A percentile compares a stretch with the other conserved stretches of the same genome.
These are phyloP conservation scores for Saksenaea oblongispora DNA, from an alignment of 371 early-diverging fungal genomes.

Conservation along the genomic window DNA sequence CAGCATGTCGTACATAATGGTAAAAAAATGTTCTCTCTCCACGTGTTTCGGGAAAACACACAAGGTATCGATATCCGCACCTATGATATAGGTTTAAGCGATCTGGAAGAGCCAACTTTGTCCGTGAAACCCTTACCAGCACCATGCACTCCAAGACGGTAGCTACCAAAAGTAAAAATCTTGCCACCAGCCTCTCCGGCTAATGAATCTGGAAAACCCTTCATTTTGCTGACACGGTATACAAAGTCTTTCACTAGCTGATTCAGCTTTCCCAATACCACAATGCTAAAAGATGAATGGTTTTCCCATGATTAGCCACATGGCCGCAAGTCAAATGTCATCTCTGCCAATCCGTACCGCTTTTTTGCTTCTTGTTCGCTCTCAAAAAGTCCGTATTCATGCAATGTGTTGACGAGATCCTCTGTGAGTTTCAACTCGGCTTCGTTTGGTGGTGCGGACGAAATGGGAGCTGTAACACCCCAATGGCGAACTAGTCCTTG, in stretches of 20 bases:
- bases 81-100: constrained; percentile 32
- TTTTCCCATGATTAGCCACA: neutral
- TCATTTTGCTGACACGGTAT: constrained; percentile 62
- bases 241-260: constrained; percentile 91
- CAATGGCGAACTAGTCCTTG: constrained; percentile 33
- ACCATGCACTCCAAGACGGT: constrained; percentile 98
- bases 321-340: neutral
- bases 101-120: neutral
- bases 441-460: constrained; percentile 45
- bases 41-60: constrained; percentile 98
- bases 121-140: constrained; percentile 55
- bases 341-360: constrained; percentile 21
- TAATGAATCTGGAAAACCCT: constrained; percentile 75
- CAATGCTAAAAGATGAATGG: constrained; percentile 58
- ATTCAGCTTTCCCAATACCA: constrained; percentile 88
- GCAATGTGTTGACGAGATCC: constrained; percentile 63
- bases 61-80: constrained; percentile 99
- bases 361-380: constrained; percentile 65
- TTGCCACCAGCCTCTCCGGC: constrained; percentile 94
- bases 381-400: constrained; percentile 76
- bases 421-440: constrained; percentile 68
- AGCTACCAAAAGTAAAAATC: constrained; percentile 99
- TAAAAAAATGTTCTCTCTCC: constrained; percentile 94
- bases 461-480: constrained; percentile 69
- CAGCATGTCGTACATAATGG: constrained; percentile 87